Evolutionary conservation across 2,329 filamentous ascomycete genomes (phyloP).

Genomic region (Raffaelea ambrosiae): DNA sequence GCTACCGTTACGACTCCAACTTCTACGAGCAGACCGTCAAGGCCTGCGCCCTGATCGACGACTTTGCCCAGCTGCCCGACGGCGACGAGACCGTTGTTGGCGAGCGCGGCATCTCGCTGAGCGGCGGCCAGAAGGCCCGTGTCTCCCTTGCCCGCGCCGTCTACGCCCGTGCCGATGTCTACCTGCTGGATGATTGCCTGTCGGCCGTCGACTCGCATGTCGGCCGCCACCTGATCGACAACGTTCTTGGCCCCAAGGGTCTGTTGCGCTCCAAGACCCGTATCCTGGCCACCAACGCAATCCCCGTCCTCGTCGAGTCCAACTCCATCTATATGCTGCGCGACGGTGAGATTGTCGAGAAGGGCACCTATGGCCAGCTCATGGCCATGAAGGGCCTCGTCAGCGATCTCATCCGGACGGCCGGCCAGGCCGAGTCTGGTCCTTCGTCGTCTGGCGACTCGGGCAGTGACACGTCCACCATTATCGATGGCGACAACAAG

Average conservation of each 20-base stretch:
- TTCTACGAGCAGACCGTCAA: slow-evolving; percentile 93
- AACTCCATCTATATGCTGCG: slow-evolving; percentile 81
- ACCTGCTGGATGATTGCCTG: slow-evolving; percentile 86
- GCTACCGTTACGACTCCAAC: slow-evolving; percentile 82
- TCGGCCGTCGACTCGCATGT: slow-evolving; percentile 99
- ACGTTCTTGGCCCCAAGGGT: slow-evolving; percentile 79
- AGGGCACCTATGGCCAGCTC: slow-evolving; percentile 82
- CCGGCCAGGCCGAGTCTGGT: slow-evolving; percentile 47
- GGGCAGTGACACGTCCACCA: slow-evolving; percentile 40
- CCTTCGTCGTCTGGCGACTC: slow-evolving; percentile 23
- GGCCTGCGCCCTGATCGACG: slow-evolving; percentile 83
- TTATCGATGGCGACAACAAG: slow-evolving; percentile 40
- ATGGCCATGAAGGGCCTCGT: slow-evolving; percentile 92
- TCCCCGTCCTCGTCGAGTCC: slow-evolving; percentile 79
- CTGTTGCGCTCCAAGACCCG: slow-evolving; percentile 79
- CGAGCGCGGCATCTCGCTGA: slow-evolving; percentile 91
- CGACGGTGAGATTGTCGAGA: slow-evolving; percentile 75
- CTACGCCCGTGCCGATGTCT: slow-evolving; percentile 93
- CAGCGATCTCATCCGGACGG: slow-evolving; percentile 71
- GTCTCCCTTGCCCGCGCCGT: slow-evolving; percentile 88
- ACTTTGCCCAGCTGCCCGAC: slow-evolving; percentile 87
- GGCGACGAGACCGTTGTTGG: slow-evolving; percentile 96
- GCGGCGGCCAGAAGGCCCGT: slow-evolving; percentile 91
- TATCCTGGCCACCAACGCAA: slow-evolving; percentile 90
- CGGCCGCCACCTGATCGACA: slow-evolving; percentile 87